Base-by-base conservation (phyloP, 148 eudicot species). In the Polygonum maritimum region DNA sequence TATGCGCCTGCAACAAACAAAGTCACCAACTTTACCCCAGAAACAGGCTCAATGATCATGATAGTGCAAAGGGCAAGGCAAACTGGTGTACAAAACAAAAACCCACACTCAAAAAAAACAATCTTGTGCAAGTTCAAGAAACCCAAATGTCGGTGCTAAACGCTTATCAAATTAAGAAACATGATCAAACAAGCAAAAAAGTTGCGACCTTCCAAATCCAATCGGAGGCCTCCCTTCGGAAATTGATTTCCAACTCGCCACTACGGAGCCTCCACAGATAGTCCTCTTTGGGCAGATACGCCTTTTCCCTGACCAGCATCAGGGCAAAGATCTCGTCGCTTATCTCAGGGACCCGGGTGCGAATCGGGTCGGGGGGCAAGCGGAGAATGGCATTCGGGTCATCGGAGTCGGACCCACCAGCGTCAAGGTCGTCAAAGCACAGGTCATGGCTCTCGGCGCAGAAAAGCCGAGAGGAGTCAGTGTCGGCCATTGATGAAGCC, bases 171-270 rank as follows among this genome's bases (percentile, higher is more conserved):
- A 74, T n/a, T 36, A 76, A 26, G 71, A 26, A 67, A 1, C 40
- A 79, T 52, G 13, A 78, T 40, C 49, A 18, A 44, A 10, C 49
- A 35, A 11, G 7, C 3, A 58, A 36, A 52, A 11, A 36, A 55
- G 78, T 48, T 9, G 78, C 22, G 16, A 93, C 98, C 98, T 91
- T 91, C 58, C 73, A 83, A 88, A 94, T 94, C 98, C 97, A 92
- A 82, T 92, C 88, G 82, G 92, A 77, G 73, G 90, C 93, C 52
- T 90, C 82, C 55, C 48, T 83, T 54, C 98, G 86, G 71, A 79
- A 74, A 76, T 74, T 57, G 84, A 86, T 80, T 69, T 92, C 85
- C 73, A 88, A 81, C 3, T 78, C 82, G 36, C 92, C 91, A 86
- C 55, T 85, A 79, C 88, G 84, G 72, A 92, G 76, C 80, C 88